phyloP scores from a whole-genome alignment of 768 basidiomycete species.

The Leucogyrophana mollusca region DNA sequence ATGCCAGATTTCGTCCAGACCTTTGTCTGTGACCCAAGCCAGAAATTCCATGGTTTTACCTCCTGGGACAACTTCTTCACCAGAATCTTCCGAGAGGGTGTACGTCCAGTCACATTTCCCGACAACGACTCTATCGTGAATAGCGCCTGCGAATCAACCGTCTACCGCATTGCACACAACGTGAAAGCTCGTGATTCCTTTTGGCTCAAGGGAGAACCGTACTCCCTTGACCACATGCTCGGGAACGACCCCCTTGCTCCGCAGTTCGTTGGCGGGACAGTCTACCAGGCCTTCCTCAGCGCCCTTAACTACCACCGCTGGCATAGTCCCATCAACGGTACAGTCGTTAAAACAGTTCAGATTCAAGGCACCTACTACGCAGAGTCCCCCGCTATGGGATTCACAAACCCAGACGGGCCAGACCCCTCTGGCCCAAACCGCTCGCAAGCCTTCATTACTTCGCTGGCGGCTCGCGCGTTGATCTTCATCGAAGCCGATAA shows the following conservation, averaged over 20 bases:
- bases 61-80: conserved; percentile 61
- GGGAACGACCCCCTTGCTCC: conserved; percentile 36
- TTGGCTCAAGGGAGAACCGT: conserved; percentile 63
- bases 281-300: conserved; percentile 59
- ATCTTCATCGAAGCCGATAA: conserved; percentile 57
- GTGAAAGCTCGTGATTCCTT: conserved; percentile 46
- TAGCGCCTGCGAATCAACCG: conserved; percentile 53
- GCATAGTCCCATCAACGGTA: conserved; percentile 56
- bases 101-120: conserved; percentile 37
- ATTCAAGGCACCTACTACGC: conserved; percentile 55
- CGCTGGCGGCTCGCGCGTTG: conserved; percentile 47
- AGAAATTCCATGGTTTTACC: conserved; percentile 41
- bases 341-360: conserved; percentile 37
- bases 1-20: conserved; percentile 33
- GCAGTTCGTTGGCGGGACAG: conserved; percentile 48
- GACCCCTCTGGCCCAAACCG: conserved; percentile 18
- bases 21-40: conserved; percentile 40
- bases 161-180: conserved; percentile 39
- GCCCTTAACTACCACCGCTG: conserved; percentile 61
- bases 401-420: conserved; percentile 21
- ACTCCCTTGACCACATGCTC: conserved; percentile 59
- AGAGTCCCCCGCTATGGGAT: conserved; percentile 24
- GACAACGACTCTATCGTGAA: conserved; percentile 36
- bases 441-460: conserved; percentile 41
- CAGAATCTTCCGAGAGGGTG: conserved; percentile 34